Percentiles rank a stretch among this genome's conserved stretches.
Conservation (phyloP, 306 rosid species). For the Vigna hirtella region DNA sequence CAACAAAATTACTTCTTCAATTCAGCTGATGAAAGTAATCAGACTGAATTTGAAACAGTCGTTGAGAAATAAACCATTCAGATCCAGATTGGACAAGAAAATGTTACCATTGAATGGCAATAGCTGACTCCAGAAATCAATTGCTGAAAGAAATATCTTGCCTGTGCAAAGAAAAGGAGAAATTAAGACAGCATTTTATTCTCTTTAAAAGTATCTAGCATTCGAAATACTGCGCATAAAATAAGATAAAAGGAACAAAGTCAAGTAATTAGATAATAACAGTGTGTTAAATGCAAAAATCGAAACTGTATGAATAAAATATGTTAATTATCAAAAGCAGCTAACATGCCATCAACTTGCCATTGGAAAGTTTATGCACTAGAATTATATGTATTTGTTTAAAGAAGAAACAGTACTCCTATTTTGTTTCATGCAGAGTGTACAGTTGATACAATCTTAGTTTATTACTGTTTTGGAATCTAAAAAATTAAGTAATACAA, state of each 20-base stretch:
- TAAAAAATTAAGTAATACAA: slow-evolving; percentile 40
- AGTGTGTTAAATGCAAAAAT: background rate
- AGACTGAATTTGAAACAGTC: background rate
- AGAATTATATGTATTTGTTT: slow-evolving; percentile 1
- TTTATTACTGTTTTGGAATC: slow-evolving; percentile 31
- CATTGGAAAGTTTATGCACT: slow-evolving; percentile 35
- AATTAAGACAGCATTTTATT: background rate
- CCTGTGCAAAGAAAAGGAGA: slow-evolving; percentile 56
- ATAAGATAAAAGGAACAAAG: background rate
- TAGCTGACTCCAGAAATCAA: slow-evolving; percentile 97
- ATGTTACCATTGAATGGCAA: slow-evolving; percentile 88
- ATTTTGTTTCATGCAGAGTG: slow-evolving; percentile 33
- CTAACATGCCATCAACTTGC: slow-evolving; percentile 18
- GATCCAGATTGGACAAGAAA: slow-evolving; percentile 23
- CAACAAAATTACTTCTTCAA: slow-evolving; percentile 30
- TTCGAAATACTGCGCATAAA: slow-evolving; percentile 16
- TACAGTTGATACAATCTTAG: slow-evolving; percentile 12
- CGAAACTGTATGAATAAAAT: background rate
- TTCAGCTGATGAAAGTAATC: slow-evolving; percentile 4
- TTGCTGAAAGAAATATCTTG: slow-evolving; percentile 89
- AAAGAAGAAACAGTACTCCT: slow-evolving; percentile 14
- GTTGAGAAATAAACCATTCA: background rate
- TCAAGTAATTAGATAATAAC: background rate
- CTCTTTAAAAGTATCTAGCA: background rate
- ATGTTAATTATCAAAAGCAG: background rate